These are phyloP conservation scores for Diaporthe citri DNA, from an alignment of 2,329 filamentous ascomycete genomes.

Conservation along the genomic window DNA sequence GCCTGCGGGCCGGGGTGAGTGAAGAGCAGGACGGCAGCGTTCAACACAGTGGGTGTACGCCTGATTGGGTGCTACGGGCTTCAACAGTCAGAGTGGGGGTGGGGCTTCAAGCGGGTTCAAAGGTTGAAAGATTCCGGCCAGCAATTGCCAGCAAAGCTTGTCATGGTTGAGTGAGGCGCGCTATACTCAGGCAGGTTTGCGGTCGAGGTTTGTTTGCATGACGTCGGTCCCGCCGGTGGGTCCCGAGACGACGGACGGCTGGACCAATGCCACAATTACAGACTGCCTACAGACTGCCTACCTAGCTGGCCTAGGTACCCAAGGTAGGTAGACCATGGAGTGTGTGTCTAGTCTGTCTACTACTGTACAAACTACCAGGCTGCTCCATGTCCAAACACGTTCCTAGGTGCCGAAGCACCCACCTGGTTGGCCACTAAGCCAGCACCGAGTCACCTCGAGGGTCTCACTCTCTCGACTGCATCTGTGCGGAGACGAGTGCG, in stretches of 20 bases:
- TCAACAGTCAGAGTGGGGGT: not conserved
- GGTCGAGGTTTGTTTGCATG: slow-evolving; percentile 8
- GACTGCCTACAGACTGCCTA: not conserved
- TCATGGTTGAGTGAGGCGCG: not conserved
- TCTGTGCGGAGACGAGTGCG: not conserved
- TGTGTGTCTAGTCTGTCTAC: not conserved
- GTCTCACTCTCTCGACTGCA: not conserved
- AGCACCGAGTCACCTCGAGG: not conserved
- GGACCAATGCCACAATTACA: not conserved
- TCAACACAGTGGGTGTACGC: not conserved
- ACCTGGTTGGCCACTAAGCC: not conserved
- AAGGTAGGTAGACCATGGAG: not conserved
- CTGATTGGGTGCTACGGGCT: not conserved
- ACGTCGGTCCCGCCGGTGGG: slow-evolving; percentile 1
- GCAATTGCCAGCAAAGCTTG: not conserved
- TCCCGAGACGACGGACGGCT: not conserved
- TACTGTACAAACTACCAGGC: not conserved
- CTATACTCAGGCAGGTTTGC: slow-evolving; percentile 3
- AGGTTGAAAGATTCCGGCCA: not conserved
- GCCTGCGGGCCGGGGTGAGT: not conserved
- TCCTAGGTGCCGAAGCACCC: not conserved
- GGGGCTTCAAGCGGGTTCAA: not conserved
- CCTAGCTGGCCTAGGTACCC: not conserved
- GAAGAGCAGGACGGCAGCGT: not conserved
- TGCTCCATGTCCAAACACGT: not conserved